Conservation (phyloP, 202 grass and related monocot genomes). For the Carex arenaria region DNA sequence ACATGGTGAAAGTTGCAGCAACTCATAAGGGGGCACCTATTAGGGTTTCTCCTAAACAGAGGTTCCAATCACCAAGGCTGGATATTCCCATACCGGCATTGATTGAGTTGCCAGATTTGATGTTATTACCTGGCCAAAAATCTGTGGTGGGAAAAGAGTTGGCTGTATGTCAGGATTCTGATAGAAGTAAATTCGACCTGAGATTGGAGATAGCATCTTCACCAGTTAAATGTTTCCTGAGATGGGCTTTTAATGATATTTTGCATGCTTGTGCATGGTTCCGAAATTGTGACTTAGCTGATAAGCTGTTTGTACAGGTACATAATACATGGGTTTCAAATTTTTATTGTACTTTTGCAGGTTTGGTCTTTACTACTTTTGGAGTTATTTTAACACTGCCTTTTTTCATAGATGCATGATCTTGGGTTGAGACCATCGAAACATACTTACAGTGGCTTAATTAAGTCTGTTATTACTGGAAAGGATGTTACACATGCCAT, state of each 20-base stretch:
- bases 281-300: constrained; percentile 47
- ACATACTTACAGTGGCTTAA: constrained; percentile 71
- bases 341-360: not conserved
- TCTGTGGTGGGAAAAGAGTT: constrained; percentile 24
- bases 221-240: constrained; percentile 41
- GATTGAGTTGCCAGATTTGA: constrained; percentile 30
- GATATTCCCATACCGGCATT: constrained; percentile 77
- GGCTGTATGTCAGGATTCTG: constrained; percentile 25
- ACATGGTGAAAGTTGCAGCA: constrained; percentile 45
- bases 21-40: constrained; percentile 31
- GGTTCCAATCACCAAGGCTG: constrained; percentile 50
- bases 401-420: constrained; percentile 51
- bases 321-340: constrained; percentile 13
- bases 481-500: constrained; percentile 58
- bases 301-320: constrained; percentile 86
- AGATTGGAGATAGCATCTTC: constrained; percentile 24
- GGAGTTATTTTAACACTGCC: not conserved
- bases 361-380: not conserved
- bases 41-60: constrained; percentile 44
- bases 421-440: constrained; percentile 55
- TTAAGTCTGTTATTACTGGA: constrained; percentile 45
- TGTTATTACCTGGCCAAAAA: constrained; percentile 29
- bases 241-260: constrained; percentile 81
- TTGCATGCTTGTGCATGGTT: constrained; percentile 47
- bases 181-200: constrained; percentile 23